phyloP scores from a whole-genome alignment of 2,329 filamentous ascomycete genomes.

The Pestalotiopsis sp. region DNA sequence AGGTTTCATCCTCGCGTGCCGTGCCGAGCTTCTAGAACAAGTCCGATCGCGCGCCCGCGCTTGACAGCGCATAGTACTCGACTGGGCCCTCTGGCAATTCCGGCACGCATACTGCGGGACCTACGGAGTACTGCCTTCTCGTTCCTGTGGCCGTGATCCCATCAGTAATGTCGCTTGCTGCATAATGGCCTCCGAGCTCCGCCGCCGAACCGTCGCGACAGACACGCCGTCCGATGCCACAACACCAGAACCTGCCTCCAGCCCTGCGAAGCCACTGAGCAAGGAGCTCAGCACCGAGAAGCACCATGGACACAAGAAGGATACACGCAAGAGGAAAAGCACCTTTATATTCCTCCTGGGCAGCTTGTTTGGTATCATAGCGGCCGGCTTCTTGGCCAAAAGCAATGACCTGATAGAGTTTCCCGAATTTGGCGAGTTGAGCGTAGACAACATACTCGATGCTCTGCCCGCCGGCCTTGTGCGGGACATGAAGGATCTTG shows the following conservation, averaged over 20 bases:
- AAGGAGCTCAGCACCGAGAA: constrained; percentile 43
- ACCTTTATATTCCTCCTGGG: constrained; percentile 86
- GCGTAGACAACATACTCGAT: constrained; percentile 84
- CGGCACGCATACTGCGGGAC: background rate
- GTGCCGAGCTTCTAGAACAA: constrained; percentile 5
- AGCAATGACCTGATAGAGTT: constrained; percentile 89
- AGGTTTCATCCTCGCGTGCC: background rate
- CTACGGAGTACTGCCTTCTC: background rate
- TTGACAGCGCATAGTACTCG: background rate
- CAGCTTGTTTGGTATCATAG: constrained; percentile 85
- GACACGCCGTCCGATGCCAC: constrained; percentile 32
- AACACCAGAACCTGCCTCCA: constrained; percentile 27
- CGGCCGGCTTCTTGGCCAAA: constrained; percentile 86
- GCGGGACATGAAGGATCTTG: constrained; percentile 81
- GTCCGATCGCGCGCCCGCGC: background rate
- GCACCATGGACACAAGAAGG: constrained; percentile 41
- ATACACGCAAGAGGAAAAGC: constrained; percentile 71
- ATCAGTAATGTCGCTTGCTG: constrained; percentile 26
- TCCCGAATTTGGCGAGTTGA: constrained; percentile 69
- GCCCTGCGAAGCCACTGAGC: constrained; percentile 33
- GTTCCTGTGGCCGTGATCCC: too few relatives aligned
- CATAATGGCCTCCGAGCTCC: constrained; percentile 33
- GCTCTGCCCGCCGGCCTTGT: constrained; percentile 85
- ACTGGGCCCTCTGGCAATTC: background rate
- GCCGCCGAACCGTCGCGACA: constrained; percentile 29